These are phyloP conservation scores for Neonectria ditissima DNA, from an alignment of 2,329 filamentous ascomycete genomes.

Conservation along the genomic window DNA sequence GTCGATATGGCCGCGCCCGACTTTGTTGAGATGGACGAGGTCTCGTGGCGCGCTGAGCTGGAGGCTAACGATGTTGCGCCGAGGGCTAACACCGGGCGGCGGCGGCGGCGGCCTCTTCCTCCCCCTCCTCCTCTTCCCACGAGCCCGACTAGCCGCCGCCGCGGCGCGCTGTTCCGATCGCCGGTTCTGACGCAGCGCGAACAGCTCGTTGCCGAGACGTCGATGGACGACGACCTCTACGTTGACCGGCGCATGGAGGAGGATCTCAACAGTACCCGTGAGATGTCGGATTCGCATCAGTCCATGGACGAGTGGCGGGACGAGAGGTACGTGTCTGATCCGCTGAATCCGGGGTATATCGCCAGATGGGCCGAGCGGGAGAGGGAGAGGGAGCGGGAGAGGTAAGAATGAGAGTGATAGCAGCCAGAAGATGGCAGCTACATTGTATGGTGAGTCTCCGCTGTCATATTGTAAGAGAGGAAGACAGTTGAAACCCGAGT, in stretches of 20 bases:
- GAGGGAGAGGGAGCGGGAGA: background rate
- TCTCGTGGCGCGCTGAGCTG: too few relatives aligned
- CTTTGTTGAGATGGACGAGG: too few relatives aligned
- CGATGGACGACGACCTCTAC: conserved; percentile 2
- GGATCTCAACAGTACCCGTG: conserved; percentile 7
- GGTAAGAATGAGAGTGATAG: background rate
- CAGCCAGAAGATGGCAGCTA: background rate
- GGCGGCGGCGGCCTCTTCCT: background rate
- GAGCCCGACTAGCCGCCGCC: background rate
- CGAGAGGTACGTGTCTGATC: background rate
- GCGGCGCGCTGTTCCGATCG: background rate
- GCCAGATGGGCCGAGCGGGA: background rate
- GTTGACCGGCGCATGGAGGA: conserved; percentile 1
- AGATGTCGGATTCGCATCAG: conserved; percentile 11
- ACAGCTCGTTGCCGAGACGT: background rate
- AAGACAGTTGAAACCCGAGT: background rate
- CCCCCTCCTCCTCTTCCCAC: background rate
- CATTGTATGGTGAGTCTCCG: background rate
- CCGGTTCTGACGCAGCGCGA: conserved; percentile 2
- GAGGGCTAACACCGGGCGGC: conserved; percentile 5
- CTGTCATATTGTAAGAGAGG: background rate
- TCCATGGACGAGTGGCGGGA: background rate
- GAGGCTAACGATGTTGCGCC: background rate
- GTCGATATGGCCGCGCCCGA: too few relatives aligned
- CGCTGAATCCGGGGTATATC: conserved; percentile 5